Evolutionary conservation across 176 grass and related monocot species (phyloP), one percentile per base, ranked within the genome.

Genomic region (Avena eriantha): DNA sequence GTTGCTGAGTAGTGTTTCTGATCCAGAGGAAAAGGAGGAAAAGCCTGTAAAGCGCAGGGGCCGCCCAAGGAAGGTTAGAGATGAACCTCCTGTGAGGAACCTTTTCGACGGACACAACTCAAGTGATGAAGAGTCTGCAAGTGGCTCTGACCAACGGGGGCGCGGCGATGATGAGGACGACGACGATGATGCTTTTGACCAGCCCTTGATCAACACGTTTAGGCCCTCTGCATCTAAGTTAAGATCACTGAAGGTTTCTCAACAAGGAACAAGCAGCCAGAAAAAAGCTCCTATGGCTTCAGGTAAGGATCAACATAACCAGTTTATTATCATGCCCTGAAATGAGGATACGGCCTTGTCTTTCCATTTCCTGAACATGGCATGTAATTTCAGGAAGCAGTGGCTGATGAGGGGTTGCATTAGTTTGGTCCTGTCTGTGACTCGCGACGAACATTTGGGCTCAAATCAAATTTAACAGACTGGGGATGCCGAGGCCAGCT

Each of bases 21-120:
- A 77, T 89, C 66, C 94, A 98, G 97, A 96, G 77, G 97, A 87
- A 83, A 88, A 91, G 74, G 91, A 94, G 54, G 96, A 96, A 85
- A 94, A 91, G 81, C 81, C 86, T 55, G 90, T 90, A 51, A 98
- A 56, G 85, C 90, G 90, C n/a, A 87, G 94, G 88, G 97, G 97
- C 50, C 93, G 97, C 41, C 97, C 97, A 23, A 92, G 97, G 78
- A 98, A 98, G 77, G 88, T 84, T 58, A 92, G 75, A 83, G 91
- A 98, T 70, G 79, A 86, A 61, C 92, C 82, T 14, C 90, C 82
- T 17, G 88, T 69, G 13, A 98, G 93, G 72, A 96, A 94, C 64
- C 92, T 98, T 81, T 98, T 98, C 77, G 93, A 91, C 54, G 89
- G 69, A 64, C 89, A 87, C 80, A 84, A 80, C 50, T 93, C 88